Evolutionary conservation across 371 early-diverging fungal genomes (phyloP).

Genomic region (Mucor plumbeus): DNA sequence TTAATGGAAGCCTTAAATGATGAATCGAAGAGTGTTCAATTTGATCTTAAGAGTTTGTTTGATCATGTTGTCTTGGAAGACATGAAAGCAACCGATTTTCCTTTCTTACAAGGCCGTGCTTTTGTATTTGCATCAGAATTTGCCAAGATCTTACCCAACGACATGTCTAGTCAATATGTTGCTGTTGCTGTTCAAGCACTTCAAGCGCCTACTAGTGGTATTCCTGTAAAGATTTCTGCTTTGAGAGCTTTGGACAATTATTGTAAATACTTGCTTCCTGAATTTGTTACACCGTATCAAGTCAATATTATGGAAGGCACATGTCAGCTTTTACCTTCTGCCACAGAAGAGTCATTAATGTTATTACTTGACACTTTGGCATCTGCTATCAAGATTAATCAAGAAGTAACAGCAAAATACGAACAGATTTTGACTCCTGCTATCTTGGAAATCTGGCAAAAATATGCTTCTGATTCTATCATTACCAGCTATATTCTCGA

Average conservation of each 20-base stretch:
- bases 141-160: constrained; percentile 72
- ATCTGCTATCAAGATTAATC: constrained; percentile 73
- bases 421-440: constrained; percentile 77
- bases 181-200: constrained; percentile 75
- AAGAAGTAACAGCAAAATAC: constrained; percentile 70
- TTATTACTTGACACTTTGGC: constrained; percentile 83
- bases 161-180: constrained; percentile 72
- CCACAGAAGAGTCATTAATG: constrained; percentile 79
- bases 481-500: constrained; percentile 78
- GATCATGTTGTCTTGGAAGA: constrained; percentile 78
- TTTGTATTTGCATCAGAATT: constrained; percentile 87
- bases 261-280: constrained; percentile 64
- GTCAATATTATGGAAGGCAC: constrained; percentile 73
- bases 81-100: constrained; percentile 64
- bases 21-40: constrained; percentile 38
- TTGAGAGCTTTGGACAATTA: constrained; percentile 79
- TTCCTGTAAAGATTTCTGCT: constrained; percentile 79
- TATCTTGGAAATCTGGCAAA: constrained; percentile 79
- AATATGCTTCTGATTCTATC: constrained; percentile 70
- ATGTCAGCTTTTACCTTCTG: constrained; percentile 63
- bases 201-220: constrained; percentile 60
- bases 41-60: constrained; percentile 76
- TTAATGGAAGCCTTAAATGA: constrained; percentile 61
- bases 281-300: constrained; percentile 68
- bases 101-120: constrained; percentile 89